These are phyloP conservation scores for Hippophae tibetana DNA, from an alignment of 306 rosid species.

Conservation along the genomic window DNA sequence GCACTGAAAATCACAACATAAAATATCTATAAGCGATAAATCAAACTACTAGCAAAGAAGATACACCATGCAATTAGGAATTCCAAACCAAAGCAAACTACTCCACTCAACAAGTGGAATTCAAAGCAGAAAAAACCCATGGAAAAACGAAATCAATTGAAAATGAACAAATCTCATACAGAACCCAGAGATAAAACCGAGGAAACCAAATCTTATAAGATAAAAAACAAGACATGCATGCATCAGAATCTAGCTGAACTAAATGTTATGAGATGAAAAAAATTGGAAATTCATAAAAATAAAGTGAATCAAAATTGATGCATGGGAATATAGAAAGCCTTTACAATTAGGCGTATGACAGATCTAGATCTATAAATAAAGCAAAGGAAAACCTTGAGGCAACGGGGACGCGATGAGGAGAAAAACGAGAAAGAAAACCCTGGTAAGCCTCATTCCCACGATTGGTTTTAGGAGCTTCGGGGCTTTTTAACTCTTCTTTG, in stretches of 20 bases:
- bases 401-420: slow-evolving; percentile 67
- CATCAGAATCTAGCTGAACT: slow-evolving; percentile 3
- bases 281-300: neutral
- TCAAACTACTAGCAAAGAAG: too few species aligned
- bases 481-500: neutral
- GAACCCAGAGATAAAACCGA: neutral
- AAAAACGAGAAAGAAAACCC: slow-evolving; percentile 53
- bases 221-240: slow-evolving; percentile 28
- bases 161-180: slow-evolving; percentile 1
- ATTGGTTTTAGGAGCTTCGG: slow-evolving; percentile 22
- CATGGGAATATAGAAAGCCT: neutral
- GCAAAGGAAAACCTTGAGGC: slow-evolving; percentile 45
- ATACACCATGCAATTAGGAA: too few species aligned
- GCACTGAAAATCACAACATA: too few species aligned
- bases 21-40: too few species aligned
- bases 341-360: neutral
- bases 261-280: neutral
- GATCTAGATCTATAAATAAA: slow-evolving; percentile 51
- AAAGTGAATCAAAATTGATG: neutral
- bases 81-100: too few species aligned
- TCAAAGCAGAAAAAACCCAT: too few species aligned
- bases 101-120: too few species aligned
- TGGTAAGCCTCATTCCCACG: slow-evolving; percentile 33
- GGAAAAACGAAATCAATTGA: neutral
- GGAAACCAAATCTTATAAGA: slow-evolving; percentile 24